phyloP scores from a whole-genome alignment of 1,139 yeast genomes.

The Suhomyces chickasaworum region DNA sequence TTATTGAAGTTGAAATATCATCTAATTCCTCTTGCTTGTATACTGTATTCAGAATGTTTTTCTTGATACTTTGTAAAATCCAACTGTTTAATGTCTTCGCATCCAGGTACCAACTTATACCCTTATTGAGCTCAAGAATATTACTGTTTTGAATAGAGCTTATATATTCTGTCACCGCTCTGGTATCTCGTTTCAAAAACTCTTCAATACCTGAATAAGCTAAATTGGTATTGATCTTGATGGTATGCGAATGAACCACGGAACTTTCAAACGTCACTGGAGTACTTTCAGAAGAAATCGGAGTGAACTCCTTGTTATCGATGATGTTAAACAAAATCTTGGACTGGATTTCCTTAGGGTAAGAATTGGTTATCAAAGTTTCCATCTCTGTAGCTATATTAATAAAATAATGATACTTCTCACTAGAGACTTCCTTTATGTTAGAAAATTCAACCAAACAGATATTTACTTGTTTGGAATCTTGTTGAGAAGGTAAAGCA shows the following conservation, averaged over 20 bases:
- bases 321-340: constrained; percentile 37
- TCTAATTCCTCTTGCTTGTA: constrained; percentile 8
- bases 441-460: constrained; percentile 36
- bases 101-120: constrained; percentile 32
- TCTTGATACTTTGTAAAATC: constrained; percentile 28
- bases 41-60: constrained; percentile 5
- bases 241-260: constrained; percentile 25
- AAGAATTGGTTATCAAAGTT: constrained; percentile 14
- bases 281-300: constrained; percentile 36
- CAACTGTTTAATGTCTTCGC: constrained; percentile 27
- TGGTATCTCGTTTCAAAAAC: constrained; percentile 34
- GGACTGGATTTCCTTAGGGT: constrained; percentile 23
- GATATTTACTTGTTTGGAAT: constrained; percentile 23
- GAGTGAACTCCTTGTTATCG: constrained; percentile 46
- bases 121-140: constrained; percentile 37
- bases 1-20: constrained; percentile 15
- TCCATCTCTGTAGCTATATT: constrained; percentile 33
- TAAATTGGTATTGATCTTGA: constrained; percentile 38
- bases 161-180: constrained; percentile 35
- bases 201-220: constrained; percentile 34
- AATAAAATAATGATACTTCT: constrained; percentile 33
- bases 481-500: background rate
- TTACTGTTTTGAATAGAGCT: constrained; percentile 38
- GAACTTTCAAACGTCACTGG: constrained; percentile 26
- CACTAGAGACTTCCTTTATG: constrained; percentile 8